These are phyloP conservation scores for Aspergillus novofumigatus DNA, from an alignment of 2,329 filamentous ascomycete species.

Conservation along the genomic window DNA sequence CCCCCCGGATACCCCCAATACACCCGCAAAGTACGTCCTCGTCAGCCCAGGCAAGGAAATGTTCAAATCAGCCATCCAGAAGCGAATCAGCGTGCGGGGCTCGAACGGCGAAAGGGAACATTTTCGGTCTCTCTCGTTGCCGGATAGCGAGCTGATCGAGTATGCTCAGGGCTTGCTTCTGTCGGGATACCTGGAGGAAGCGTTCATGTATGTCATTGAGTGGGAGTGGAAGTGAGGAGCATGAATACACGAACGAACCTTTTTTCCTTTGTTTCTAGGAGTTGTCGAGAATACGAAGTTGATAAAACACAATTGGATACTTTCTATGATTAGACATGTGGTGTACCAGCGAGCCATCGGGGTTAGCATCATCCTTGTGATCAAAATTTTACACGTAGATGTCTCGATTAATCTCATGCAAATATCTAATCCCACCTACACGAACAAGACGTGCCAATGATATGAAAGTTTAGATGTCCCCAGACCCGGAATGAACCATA, in stretches of 20 bases:
- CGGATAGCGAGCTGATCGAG: constrained; percentile 25
- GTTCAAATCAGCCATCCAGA: constrained; percentile 23
- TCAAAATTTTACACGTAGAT: no score
- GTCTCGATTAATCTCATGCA: no score
- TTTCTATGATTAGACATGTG: not conserved
- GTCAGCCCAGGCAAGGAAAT: constrained; percentile 26
- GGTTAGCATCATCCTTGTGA: no score
- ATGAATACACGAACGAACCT: not conserved
- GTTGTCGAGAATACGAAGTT: not conserved
- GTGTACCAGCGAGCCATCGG: not conserved
- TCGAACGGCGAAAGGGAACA: constrained; percentile 19
- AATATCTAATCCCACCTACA: no score
- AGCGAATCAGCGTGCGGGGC: constrained; percentile 20
- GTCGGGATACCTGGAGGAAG: constrained; percentile 23
- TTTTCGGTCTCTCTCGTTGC: constrained; percentile 18
- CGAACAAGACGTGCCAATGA: no score
- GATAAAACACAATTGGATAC: no score
- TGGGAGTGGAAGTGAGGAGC: constrained; percentile 21
- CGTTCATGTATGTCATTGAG: constrained; percentile 31
- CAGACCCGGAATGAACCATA: not conserved
- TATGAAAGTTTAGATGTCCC: no score
- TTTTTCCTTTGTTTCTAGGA: not conserved
- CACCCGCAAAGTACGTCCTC: constrained; percentile 21
- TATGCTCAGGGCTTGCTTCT: constrained; percentile 26
- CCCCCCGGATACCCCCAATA: constrained; percentile 5